phyloP scores from a whole-genome alignment of 441 rosid genomes.

The Pelargonium fulgidum region DNA sequence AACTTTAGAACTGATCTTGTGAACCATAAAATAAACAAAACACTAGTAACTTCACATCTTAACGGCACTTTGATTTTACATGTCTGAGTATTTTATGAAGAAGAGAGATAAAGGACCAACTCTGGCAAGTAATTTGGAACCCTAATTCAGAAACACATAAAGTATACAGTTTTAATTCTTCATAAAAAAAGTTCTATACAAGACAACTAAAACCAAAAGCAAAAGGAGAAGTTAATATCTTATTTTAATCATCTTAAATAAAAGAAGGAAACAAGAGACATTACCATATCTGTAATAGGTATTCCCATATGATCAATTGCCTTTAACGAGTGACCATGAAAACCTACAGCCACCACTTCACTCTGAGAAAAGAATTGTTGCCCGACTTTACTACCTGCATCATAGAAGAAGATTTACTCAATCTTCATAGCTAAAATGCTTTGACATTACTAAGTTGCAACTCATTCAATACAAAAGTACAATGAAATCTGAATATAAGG shows the following conservation, averaged over 20 bases:
- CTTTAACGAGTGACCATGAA: conserved; percentile 28
- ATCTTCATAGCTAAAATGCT: conserved; percentile 7
- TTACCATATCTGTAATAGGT: conserved; percentile 27
- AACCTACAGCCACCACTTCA: conserved; percentile 38
- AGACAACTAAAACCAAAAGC: background rate
- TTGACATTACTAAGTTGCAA: background rate
- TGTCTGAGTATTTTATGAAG: too few relatives aligned
- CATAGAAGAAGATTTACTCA: conserved; percentile 3
- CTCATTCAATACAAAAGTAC: background rate
- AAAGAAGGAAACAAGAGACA: background rate
- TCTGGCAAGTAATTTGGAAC: conserved; percentile 7
- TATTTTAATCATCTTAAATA: background rate
- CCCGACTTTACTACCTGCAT: conserved; percentile 36
- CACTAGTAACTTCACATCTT: too few relatives aligned
- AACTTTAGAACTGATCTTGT: too few relatives aligned
- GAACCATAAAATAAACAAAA: too few relatives aligned
- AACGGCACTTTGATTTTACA: too few relatives aligned
- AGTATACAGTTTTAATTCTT: background rate
- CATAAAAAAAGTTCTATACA: background rate
- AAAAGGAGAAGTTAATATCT: background rate
- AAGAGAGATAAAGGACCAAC: background rate
- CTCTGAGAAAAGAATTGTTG: conserved; percentile 31
- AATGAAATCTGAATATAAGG: background rate
- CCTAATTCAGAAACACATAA: background rate
- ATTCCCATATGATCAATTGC: conserved; percentile 30